Conservation (phyloP, 768 basidiomycete genomes). For the Naganishia antarctica region DNA sequence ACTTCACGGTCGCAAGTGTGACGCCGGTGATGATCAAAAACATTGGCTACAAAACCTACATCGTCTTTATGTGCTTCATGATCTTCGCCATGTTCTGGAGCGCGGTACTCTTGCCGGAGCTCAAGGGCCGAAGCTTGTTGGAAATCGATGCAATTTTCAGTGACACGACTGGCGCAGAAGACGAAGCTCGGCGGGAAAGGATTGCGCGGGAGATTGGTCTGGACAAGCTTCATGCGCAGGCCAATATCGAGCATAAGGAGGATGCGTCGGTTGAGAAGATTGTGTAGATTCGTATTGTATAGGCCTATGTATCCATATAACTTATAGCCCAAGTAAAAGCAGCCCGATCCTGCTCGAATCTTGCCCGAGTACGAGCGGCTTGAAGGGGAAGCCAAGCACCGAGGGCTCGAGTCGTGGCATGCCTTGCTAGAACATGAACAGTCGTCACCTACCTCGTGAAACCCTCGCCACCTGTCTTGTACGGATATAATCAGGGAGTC, state of each 20-base stretch:
- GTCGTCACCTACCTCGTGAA: no score
- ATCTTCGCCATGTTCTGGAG: constrained; percentile 65
- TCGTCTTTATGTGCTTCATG: constrained; percentile 58
- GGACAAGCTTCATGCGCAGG: constrained; percentile 42
- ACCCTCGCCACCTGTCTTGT: no score
- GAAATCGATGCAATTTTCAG: constrained; percentile 77
- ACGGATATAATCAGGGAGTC: constrained; percentile 55
- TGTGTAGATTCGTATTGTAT: neutral
- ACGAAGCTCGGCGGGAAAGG: constrained; percentile 54
- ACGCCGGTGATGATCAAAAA: constrained; percentile 69
- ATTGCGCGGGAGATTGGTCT: constrained; percentile 67
- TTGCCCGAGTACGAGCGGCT: no score
- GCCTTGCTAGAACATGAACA: no score
- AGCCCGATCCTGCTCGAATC: no score
- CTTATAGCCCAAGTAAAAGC: no score
- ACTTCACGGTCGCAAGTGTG: constrained; percentile 56
- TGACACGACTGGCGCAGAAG: constrained; percentile 58
- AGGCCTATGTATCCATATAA: no score
- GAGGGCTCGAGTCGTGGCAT: no score
- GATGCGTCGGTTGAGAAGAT: constrained; percentile 11
- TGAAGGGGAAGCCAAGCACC: no score
- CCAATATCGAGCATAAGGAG: constrained; percentile 41
- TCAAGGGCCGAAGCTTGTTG: constrained; percentile 19
- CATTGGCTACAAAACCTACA: constrained; percentile 65
- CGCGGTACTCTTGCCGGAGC: constrained; percentile 56